Evolutionary conservation across 768 basidiomycete genomes (phyloP).

Genomic region (Arthromyces matolae): DNA sequence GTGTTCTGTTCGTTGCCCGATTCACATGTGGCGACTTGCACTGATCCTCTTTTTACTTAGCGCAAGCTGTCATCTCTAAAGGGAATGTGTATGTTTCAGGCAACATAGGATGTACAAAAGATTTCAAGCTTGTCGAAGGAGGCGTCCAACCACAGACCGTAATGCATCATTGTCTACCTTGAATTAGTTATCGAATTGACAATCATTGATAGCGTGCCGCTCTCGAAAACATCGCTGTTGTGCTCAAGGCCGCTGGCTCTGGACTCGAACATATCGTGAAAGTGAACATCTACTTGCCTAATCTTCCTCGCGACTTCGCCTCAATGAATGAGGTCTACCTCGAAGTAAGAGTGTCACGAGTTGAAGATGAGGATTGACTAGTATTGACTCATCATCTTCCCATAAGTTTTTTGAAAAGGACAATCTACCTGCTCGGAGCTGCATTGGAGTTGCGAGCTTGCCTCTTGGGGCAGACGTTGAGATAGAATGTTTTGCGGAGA

Average conservation of each 20-base stretch:
- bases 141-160: slow-evolving; percentile 36
- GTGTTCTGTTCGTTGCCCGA: slow-evolving; percentile 30
- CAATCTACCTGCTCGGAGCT: slow-evolving; percentile 53
- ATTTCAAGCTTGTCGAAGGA: slow-evolving; percentile 23
- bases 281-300: slow-evolving; percentile 37
- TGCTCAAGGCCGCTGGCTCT: slow-evolving; percentile 40
- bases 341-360: slow-evolving; percentile 31
- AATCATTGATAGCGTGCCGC: slow-evolving; percentile 27
- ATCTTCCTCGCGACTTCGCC: slow-evolving; percentile 34
- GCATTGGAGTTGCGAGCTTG: slow-evolving; percentile 51
- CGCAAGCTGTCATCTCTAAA: slow-evolving; percentile 36
- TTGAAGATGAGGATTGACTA: no score
- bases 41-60: slow-evolving; percentile 15
- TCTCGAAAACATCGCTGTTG: slow-evolving; percentile 35
- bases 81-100: slow-evolving; percentile 36
- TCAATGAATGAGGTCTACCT: slow-evolving; percentile 38
- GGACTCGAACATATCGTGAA: slow-evolving; percentile 39
- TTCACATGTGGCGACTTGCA: neutral
- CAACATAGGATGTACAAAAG: slow-evolving; percentile 31
- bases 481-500: slow-evolving; percentile 57
- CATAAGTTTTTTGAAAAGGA: slow-evolving; percentile 50
- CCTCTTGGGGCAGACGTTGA: slow-evolving; percentile 55
- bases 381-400: no score
- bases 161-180: slow-evolving; percentile 2
- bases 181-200: neutral